A percentile compares a stretch with the other conserved stretches of the same genome.
phyloP scores from a whole-genome alignment of 768 basidiomycete genomes.

The Tricholoma hemisulphureum region DNA sequence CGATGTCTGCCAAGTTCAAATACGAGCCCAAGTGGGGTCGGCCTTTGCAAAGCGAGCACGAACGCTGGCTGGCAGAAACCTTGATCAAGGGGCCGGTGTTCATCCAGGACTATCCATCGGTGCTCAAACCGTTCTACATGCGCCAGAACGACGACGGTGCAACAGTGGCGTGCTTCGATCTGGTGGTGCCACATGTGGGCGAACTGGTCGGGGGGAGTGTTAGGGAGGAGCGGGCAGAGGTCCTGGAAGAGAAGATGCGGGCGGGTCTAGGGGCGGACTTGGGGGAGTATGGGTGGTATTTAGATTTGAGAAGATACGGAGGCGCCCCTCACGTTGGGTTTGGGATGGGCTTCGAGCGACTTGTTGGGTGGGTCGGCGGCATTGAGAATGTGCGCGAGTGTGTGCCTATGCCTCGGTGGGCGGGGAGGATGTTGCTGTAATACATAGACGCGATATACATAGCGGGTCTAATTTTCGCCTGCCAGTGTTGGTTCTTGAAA shows the following conservation, averaged over 20 bases:
- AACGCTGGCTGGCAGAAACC: constrained; percentile 80
- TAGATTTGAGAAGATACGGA: constrained; percentile 80
- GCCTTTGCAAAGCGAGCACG: constrained; percentile 84
- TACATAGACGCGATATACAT: no score
- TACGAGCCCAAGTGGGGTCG: constrained; percentile 66
- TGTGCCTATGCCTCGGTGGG: constrained; percentile 89
- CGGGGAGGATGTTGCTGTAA: constrained; percentile 74
- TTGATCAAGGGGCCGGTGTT: constrained; percentile 78
- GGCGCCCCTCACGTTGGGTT: constrained; percentile 93
- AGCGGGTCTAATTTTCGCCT: no score
- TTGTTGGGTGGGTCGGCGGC: constrained; percentile 84
- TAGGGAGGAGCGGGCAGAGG: constrained; percentile 68
- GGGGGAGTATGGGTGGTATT: constrained; percentile 63
- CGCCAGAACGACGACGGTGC: constrained; percentile 52
- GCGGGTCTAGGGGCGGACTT: constrained; percentile 41
- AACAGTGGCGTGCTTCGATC: constrained; percentile 93
- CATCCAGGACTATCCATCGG: constrained; percentile 83
- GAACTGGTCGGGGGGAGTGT: constrained; percentile 93
- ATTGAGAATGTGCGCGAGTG: constrained; percentile 92
- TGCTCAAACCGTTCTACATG: constrained; percentile 97
- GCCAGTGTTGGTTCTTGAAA: no score
- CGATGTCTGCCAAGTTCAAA: constrained; percentile 43
- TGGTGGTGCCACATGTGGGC: constrained; percentile 83
- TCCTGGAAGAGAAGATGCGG: constrained; percentile 52
- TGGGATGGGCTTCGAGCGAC: constrained; percentile 92